These are phyloP conservation scores for Phytophthora citrophthora DNA, from an alignment of 352 stramenopile species.

Conservation along the genomic window DNA sequence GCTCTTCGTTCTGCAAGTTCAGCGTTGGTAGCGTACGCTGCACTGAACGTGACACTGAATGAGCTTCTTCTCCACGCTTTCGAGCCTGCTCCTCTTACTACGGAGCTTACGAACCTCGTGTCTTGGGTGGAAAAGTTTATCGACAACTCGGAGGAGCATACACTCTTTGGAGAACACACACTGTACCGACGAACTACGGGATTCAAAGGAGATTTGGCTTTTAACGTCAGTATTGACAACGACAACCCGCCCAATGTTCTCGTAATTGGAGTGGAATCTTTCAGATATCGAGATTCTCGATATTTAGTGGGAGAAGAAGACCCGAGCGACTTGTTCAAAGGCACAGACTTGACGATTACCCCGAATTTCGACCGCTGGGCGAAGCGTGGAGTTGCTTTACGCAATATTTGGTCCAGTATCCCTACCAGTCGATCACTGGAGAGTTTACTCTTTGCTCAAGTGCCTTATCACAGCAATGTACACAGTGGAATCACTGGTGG, in stretches of 20 bases:
- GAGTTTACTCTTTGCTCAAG: conserved; percentile 7
- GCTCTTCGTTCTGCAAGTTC: conserved; percentile 1
- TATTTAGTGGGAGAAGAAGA: conserved; percentile 14
- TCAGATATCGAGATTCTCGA: conserved; percentile 9
- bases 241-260: conserved; percentile 8
- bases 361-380: conserved; percentile 13
- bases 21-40: conserved; percentile 3
- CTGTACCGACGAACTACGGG: conserved; percentile 7
- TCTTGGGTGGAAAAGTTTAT: conserved; percentile 2
- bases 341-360: conserved; percentile 6
- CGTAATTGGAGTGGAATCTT: conserved; percentile 5
- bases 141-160: background rate
- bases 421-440: conserved; percentile 6
- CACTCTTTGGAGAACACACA: background rate
- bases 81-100: background rate
- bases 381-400: conserved; percentile 3
- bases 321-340: conserved; percentile 7
- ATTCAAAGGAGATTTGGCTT: conserved; percentile 6
- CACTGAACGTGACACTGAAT: conserved; percentile 10
- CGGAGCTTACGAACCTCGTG: background rate
- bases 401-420: conserved; percentile 16
- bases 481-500: conserved; percentile 6
- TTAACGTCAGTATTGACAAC: conserved; percentile 4
- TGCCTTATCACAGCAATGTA: conserved; percentile 7
- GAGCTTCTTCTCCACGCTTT: conserved; percentile 6